Evolutionary conservation across 2,329 filamentous ascomycete genomes (phyloP).

Genomic region (Nothophoma quercina): DNA sequence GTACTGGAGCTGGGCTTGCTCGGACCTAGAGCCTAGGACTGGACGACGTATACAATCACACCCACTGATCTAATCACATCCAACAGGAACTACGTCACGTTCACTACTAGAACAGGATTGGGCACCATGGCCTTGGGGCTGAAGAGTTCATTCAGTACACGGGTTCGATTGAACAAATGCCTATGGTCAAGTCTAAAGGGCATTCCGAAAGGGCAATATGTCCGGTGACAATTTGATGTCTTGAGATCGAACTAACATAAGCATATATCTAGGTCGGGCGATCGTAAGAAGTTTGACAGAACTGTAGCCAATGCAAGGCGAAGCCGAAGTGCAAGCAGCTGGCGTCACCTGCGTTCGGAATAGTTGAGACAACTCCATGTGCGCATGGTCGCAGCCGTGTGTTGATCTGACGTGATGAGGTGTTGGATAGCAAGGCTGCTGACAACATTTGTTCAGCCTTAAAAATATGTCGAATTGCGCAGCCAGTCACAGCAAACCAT

Average conservation of each 20-base stretch:
- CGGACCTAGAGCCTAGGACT: too few relatives aligned
- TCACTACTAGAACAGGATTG: too few relatives aligned
- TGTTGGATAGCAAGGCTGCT: conserved; percentile 5
- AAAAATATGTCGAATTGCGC: neutral
- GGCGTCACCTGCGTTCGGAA: conserved; percentile 2
- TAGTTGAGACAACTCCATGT: neutral
- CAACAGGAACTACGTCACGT: too few relatives aligned
- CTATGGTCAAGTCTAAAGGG: too few relatives aligned
- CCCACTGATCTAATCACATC: too few relatives aligned
- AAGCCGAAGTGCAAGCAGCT: neutral
- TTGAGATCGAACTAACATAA: conserved; percentile 1
- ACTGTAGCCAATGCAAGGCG: neutral
- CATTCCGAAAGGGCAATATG: neutral
- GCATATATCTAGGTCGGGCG: conserved; percentile 11
- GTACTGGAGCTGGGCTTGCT: too few relatives aligned
- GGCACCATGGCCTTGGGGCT: too few relatives aligned
- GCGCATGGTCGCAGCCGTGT: neutral
- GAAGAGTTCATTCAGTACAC: too few relatives aligned
- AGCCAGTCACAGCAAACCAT: neutral
- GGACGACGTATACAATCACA: too few relatives aligned
- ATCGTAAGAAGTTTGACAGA: conserved; percentile 13
- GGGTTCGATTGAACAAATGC: too few relatives aligned
- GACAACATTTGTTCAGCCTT: conserved; percentile 9
- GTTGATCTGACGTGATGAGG: conserved; percentile 3
- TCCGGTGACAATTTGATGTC: neutral